Base-by-base conservation (phyloP, 2,329 filamentous ascomycete genomes). In the Talaromyces albobiverticillius region DNA sequence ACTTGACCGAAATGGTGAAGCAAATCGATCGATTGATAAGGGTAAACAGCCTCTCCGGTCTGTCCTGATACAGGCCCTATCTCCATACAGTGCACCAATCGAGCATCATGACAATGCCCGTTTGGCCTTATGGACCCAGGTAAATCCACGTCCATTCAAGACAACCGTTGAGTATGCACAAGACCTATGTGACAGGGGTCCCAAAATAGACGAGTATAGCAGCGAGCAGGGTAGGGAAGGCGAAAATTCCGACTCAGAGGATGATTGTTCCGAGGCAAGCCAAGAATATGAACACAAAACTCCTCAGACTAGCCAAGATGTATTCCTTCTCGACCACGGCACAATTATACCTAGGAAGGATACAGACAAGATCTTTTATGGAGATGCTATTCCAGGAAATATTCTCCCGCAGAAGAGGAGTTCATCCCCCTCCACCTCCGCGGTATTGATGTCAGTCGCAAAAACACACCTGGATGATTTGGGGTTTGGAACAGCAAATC, bases 301-400 rank as follows among this genome's bases (percentile, higher is more conserved):
- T n/a, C 18, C 18, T 20, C n/a, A 22, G 16, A 51, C 38, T 7
- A 16, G 47, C 20, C 16, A 41, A 16, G 47, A 50, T 23, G 47
- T 50, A 9, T 50, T 32, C 34, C 36, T 50, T 1, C 41, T 50
- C 25, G 41, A 42, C 18, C 47, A 50, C 18, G 47, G 47, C 2
- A 32, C 41, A 42, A 9, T 50, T 13, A 41, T 50, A 11, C 48
- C 48, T 16, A 23, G 14, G 2, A 42, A 34, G 29, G 26, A 18
- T 3, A 6, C 25, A 25, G 29, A 14, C 13, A 51, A 51, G 6
- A 20, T 51, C 3, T 8, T 23, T 13, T 51, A 34, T 25, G 48
- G 48, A 2, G 26, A 25, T 16, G 48, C 48, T 6, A 43, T 52
- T 38, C 50, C 42, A 2, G 42, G 50, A 14, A 52, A 52, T 10